phyloP scores from a whole-genome alignment of 2,329 filamentous ascomycete genomes.

The Scedosporium aurantiacum region DNA sequence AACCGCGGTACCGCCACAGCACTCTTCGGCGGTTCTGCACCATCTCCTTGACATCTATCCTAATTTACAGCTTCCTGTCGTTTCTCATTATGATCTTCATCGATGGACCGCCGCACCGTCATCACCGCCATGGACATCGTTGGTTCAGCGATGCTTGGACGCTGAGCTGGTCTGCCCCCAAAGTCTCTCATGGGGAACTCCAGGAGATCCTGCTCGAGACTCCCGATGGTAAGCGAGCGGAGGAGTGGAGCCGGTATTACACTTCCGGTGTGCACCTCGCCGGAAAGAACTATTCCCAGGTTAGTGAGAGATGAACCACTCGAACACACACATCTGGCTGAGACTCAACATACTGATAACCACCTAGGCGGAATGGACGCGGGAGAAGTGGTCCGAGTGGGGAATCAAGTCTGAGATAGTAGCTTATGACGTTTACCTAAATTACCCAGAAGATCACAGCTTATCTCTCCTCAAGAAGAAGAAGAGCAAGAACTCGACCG shows the following conservation, averaged over 20 bases:
- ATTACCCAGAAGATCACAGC: slow-evolving; percentile 63
- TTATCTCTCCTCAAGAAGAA: slow-evolving; percentile 47
- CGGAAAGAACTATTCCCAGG: slow-evolving; percentile 66
- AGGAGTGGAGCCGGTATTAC: slow-evolving; percentile 70
- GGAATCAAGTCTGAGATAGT: slow-evolving; percentile 54
- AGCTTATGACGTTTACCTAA: slow-evolving; percentile 66
- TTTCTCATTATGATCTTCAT: slow-evolving; percentile 38
- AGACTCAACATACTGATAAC: slow-evolving; percentile 5
- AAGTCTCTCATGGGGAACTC: slow-evolving; percentile 35
- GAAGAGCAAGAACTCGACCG: slow-evolving; percentile 17
- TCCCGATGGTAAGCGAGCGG: slow-evolving; percentile 43
- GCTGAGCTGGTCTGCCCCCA: slow-evolving; percentile 11
- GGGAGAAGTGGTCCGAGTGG: slow-evolving; percentile 61
- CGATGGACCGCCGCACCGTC: slow-evolving; percentile 24
- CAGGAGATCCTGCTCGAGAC: slow-evolving; percentile 46
- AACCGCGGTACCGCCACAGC: slow-evolving; percentile 46
- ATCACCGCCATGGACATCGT: slow-evolving; percentile 18
- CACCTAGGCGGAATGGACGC: slow-evolving; percentile 57
- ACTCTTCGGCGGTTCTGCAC: slow-evolving; percentile 56
- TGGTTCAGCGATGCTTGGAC: slow-evolving; percentile 16
- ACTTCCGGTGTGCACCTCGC: slow-evolving; percentile 65
- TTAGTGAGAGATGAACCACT: slow-evolving; percentile 13
- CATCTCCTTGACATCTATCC: slow-evolving; percentile 43
- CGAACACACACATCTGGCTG: not conserved
- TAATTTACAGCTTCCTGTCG: slow-evolving; percentile 38